These are phyloP conservation scores for Neurospora sp. DNA, from an alignment of 2,329 filamentous ascomycete species.

Conservation along the genomic window DNA sequence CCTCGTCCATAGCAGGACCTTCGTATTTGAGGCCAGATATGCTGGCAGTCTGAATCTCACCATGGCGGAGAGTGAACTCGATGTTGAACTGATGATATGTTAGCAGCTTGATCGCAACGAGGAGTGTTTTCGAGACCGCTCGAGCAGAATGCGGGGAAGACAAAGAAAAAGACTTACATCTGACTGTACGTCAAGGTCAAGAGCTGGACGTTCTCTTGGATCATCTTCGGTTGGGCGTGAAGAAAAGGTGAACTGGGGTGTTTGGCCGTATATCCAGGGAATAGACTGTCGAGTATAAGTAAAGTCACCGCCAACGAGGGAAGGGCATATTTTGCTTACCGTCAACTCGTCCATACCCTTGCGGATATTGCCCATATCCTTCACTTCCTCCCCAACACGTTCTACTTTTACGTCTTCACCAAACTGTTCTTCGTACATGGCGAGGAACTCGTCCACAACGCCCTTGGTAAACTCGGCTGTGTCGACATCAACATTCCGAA, in stretches of 20 bases:
- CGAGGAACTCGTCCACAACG: constrained; percentile 55
- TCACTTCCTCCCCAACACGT: constrained; percentile 39
- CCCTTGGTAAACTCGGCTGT: constrained; percentile 38
- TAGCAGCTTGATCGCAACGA: not conserved
- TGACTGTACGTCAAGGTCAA: constrained; percentile 37
- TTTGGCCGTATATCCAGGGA: constrained; percentile 78
- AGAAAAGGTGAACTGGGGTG: constrained; percentile 70
- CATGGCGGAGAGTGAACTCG: constrained; percentile 30
- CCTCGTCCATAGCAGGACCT: constrained; percentile 1
- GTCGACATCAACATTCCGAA: constrained; percentile 64
- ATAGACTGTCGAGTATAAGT: constrained; percentile 33
- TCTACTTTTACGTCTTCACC: constrained; percentile 23
- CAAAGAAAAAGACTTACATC: constrained; percentile 26
- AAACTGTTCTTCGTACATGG: constrained; percentile 46
- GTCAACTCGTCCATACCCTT: constrained; percentile 27
- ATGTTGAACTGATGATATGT: constrained; percentile 20
- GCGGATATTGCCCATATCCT: constrained; percentile 30
- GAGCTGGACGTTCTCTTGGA: constrained; percentile 41
- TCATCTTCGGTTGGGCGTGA: constrained; percentile 50
- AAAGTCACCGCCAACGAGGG: not conserved
- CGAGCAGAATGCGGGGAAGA: not conserved
- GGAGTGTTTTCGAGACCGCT: too few relatives aligned
- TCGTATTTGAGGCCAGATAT: constrained; percentile 17
- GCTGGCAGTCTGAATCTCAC: constrained; percentile 23
- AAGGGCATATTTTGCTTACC: constrained; percentile 4